Evolutionary conservation across 768 basidiomycete genomes (phyloP).

Genomic region (Strobilomyces echinocephalus): DNA sequence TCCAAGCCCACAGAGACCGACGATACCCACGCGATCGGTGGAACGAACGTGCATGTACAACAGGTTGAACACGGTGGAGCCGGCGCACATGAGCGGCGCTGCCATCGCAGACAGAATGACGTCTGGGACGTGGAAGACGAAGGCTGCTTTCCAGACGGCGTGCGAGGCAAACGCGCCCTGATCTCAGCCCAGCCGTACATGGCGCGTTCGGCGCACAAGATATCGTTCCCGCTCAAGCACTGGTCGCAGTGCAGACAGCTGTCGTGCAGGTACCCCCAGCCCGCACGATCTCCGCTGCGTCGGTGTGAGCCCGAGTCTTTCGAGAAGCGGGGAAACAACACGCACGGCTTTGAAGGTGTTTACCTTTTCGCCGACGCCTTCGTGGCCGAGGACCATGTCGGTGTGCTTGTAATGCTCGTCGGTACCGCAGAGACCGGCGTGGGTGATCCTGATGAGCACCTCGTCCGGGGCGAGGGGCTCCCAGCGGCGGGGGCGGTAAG

Average conservation of each 20-base stretch:
- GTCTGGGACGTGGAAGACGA: constrained; percentile 33
- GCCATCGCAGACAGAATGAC: constrained; percentile 27
- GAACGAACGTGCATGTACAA: constrained; percentile 23
- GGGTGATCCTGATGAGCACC: constrained; percentile 31
- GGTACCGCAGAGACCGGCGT: constrained; percentile 37
- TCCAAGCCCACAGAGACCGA: constrained; percentile 36
- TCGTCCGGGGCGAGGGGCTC: constrained; percentile 22
- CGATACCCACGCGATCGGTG: constrained; percentile 32
- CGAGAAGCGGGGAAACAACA: not conserved
- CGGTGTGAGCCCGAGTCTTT: not conserved
- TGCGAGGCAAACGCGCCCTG: constrained; percentile 35
- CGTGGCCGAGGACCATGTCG: constrained; percentile 39
- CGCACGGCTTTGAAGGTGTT: constrained; percentile 32
- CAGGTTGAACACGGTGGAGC: constrained; percentile 31
- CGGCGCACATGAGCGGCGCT: constrained; percentile 37
- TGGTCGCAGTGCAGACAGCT: constrained; percentile 32
- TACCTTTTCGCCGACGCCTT: constrained; percentile 34
- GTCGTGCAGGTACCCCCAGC: constrained; percentile 33
- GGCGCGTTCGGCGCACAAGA: constrained; percentile 21
- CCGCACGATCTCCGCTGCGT: constrained; percentile 33
- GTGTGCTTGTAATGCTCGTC: constrained; percentile 31
- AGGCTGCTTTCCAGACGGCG: constrained; percentile 32
- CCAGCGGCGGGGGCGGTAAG: too few species aligned
- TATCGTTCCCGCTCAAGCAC: constrained; percentile 32
- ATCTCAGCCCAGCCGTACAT: constrained; percentile 27